These are phyloP conservation scores for Phytophthora hybrid DNA, from an alignment of 352 stramenopile genomes.

Conservation along the genomic window DNA sequence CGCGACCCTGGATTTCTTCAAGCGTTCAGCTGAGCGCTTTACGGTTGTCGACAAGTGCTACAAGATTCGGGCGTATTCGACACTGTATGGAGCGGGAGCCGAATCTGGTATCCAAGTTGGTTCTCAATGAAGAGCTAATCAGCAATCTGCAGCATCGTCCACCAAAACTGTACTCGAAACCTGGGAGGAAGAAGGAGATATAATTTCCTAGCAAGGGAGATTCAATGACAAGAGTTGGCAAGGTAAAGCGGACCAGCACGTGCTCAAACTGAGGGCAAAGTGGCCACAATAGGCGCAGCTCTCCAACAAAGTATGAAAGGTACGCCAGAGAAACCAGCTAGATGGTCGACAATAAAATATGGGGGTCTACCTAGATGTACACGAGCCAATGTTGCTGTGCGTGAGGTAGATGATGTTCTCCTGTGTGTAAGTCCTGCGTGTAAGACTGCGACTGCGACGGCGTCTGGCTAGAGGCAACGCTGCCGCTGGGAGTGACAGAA, in stretches of 20 bases:
- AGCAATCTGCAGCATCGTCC: not conserved
- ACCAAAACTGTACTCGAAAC: not conserved
- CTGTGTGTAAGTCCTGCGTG: no score
- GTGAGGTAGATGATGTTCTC: constrained; percentile 60
- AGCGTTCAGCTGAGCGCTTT: constrained; percentile 6
- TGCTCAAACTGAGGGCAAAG: not conserved
- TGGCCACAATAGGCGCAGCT: not conserved
- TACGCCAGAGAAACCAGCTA: no score
- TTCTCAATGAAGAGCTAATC: not conserved
- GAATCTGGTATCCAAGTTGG: constrained; percentile 3
- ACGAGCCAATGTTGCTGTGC: not conserved
- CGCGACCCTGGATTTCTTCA: constrained; percentile 6
- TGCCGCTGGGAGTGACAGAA: not conserved
- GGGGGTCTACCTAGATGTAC: no score
- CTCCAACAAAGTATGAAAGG: not conserved
- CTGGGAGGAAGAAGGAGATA: not conserved
- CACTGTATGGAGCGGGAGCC: constrained; percentile 5
- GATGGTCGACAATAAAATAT: no score
- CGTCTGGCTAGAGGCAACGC: no score
- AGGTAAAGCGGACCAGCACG: not conserved
- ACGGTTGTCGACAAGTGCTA: constrained; percentile 17
- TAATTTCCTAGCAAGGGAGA: not conserved
- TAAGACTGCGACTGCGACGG: constrained; percentile 36
- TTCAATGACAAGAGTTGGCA: not conserved
- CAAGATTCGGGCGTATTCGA: constrained; percentile 5